Evolutionary conservation across 176 grass and related monocot genomes (phyloP), one percentile per base, ranked within the genome.

Genomic region (Echinochloa phyllopogon): DNA sequence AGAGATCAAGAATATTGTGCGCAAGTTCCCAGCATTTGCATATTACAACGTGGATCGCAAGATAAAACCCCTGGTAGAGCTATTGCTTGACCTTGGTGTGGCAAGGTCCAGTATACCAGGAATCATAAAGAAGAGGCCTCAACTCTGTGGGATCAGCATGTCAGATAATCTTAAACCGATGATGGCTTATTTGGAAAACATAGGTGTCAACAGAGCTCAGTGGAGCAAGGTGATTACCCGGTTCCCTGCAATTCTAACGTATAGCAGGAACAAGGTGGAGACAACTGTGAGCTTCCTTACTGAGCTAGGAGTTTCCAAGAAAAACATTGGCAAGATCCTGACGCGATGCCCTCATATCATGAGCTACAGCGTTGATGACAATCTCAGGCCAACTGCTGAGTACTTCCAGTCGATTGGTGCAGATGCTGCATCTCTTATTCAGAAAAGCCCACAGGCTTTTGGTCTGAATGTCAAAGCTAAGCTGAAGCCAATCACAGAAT

Each of bases 121-220:
- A 65, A 92, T 99, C 56, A 74, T 99, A 21, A 90, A 77, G 69
- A 99, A 90, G 74, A 89, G 89, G 65, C 96, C 96, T 77, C 93
- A 98, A 62, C 80, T 99, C 40, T 94, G 89, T 63, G 96, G 96
- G 6, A 90, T 98, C 81, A 98, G 93, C 85, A 72, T 98, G 66
- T 89, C 91, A 44, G 89, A 98, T 79, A 98, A 95, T 84, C 92
- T 98, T 76, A 98, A 95, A 82, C 93, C 93, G 29, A 94, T 88
- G 87, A 98, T 95, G 93, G 18, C n/a, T 50, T 95, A 94, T 89
- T 63, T 99, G 67, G 96, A 99, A 83, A 89, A 73, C 61, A 80
- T 92, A 0, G 96, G 96, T 76, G 91, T 99, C 49, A 86, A 99
- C 77, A 92, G 91, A 87, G 76, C 53, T 76, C 86, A 91, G 33